A percentile compares a stretch with the other conserved stretches of the same genome.
These are phyloP conservation scores for Monosporozyma aquatica DNA, from an alignment of 805 yeast genomes.

Conservation along the genomic window DNA sequence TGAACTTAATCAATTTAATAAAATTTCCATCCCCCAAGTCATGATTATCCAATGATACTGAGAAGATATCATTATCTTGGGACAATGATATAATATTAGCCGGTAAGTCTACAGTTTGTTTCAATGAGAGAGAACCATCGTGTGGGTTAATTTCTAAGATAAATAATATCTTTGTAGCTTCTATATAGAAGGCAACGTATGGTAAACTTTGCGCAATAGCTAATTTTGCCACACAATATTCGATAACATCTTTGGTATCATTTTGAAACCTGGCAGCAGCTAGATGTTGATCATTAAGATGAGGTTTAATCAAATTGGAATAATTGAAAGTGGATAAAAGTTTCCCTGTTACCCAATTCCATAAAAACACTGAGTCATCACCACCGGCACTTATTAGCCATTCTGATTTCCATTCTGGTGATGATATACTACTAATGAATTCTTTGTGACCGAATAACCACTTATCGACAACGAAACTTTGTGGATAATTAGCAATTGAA, in stretches of 20 bases:
- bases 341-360: constrained; percentile 67
- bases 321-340: constrained; percentile 44
- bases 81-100: constrained; percentile 28
- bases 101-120: constrained; percentile 26
- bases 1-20: constrained; percentile 19
- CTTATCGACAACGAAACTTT: constrained; percentile 64
- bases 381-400: constrained; percentile 84
- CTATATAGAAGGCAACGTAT: constrained; percentile 39
- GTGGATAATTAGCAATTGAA: constrained; percentile 71
- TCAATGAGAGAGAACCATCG: constrained; percentile 17
- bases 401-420: constrained; percentile 42
- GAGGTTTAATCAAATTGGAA: constrained; percentile 33
- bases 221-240: constrained; percentile 44
- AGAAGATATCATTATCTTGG: constrained; percentile 26
- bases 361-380: constrained; percentile 58
- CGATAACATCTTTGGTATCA: constrained; percentile 38
- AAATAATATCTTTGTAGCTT: constrained; percentile 40
- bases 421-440: constrained; percentile 60
- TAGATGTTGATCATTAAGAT: constrained; percentile 46
- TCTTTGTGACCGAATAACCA: constrained; percentile 83
- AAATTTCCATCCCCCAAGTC: constrained; percentile 12
- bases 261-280: constrained; percentile 60
- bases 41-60: constrained; percentile 30
- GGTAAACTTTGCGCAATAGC: constrained; percentile 28
- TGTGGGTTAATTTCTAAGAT: constrained; percentile 21